A percentile compares a stretch with the other conserved stretches of the same genome.
phyloP scores from a whole-genome alignment of 176 grass and related monocot genomes.

The Paspalum vaginatum region DNA sequence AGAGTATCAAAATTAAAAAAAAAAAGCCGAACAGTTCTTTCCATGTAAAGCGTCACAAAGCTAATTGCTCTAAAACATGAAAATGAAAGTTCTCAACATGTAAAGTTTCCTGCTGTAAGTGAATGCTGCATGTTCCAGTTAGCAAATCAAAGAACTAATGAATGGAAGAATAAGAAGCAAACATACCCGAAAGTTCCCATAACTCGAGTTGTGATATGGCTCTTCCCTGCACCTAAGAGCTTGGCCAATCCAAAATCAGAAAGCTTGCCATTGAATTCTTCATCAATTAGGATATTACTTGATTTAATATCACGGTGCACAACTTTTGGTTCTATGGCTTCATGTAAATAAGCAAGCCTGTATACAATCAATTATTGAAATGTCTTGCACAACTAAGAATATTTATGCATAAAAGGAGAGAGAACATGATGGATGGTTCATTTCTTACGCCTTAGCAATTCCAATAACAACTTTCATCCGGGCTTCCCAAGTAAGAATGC shows the following conservation, averaged over 20 bases:
- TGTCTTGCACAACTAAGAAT: not conserved
- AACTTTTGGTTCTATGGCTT: slow-evolving; percentile 43
- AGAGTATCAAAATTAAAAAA: not conserved
- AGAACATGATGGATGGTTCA: not conserved
- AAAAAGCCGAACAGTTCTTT: not conserved
- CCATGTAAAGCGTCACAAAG: not conserved
- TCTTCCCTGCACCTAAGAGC: slow-evolving; percentile 39
- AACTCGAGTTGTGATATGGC: slow-evolving; percentile 40
- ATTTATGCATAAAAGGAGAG: not conserved
- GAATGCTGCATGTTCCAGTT: not conserved
- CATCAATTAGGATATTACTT: slow-evolving; percentile 39
- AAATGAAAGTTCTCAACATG: not conserved
- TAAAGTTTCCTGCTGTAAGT: not conserved
- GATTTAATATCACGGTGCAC: slow-evolving; percentile 42
- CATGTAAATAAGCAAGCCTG: slow-evolving; percentile 43
- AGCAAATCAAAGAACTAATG: not conserved
- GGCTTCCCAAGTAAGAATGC: slow-evolving; percentile 38
- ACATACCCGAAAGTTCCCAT: slow-evolving; percentile 47
- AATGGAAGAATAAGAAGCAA: not conserved
- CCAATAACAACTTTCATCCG: slow-evolving; percentile 53
- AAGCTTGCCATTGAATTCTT: slow-evolving; percentile 41
- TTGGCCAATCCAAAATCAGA: slow-evolving; percentile 47
- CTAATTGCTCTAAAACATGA: not conserved
- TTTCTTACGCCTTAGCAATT: slow-evolving; percentile 68
- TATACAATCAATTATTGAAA: slow-evolving; percentile 1